These are phyloP conservation scores for Hypoxylon intermedium DNA, from an alignment of 495 filamentous ascomycete genomes.

Conservation along the genomic window DNA sequence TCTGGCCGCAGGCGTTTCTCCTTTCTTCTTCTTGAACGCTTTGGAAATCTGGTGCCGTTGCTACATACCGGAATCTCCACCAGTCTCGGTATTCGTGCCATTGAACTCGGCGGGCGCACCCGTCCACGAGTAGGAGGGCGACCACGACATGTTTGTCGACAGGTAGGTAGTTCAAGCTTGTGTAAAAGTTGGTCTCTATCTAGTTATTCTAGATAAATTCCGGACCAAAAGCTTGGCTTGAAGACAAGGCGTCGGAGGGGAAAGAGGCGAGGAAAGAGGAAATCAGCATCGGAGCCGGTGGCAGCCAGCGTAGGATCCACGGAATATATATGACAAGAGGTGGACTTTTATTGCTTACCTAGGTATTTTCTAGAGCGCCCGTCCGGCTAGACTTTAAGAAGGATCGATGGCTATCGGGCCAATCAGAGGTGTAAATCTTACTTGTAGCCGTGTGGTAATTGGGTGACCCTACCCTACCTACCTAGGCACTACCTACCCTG, in stretches of 20 bases:
- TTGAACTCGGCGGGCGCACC: conserved; percentile 78
- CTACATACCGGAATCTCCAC: conserved; percentile 81
- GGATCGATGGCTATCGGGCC: conserved; percentile 30
- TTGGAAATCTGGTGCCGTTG: background rate
- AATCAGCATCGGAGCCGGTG: conserved; percentile 3
- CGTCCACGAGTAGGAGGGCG: conserved; percentile 73
- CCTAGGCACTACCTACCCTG: background rate
- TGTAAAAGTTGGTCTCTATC: no score
- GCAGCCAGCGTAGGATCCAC: conserved; percentile 9
- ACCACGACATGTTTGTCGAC: conserved; percentile 59
- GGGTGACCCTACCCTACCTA: no score
- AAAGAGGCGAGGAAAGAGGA: conserved; percentile 3
- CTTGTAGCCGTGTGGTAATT: conserved; percentile 23
- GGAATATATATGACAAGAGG: conserved; percentile 26
- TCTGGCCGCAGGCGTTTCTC: conserved; percentile 3
- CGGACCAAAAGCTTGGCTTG: background rate
- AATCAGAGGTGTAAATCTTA: conserved; percentile 30
- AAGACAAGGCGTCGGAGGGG: conserved; percentile 1
- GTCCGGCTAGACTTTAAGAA: conserved; percentile 19
- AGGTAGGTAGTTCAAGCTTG: no score
- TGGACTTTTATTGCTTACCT: no score
- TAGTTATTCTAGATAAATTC: no score
- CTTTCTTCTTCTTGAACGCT: background rate
- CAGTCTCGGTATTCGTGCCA: conserved; percentile 71
- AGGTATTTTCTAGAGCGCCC: conserved; percentile 5